Evolutionary conservation across 306 rosid species (phyloP).

Genomic region (Lotus japonicus): DNA sequence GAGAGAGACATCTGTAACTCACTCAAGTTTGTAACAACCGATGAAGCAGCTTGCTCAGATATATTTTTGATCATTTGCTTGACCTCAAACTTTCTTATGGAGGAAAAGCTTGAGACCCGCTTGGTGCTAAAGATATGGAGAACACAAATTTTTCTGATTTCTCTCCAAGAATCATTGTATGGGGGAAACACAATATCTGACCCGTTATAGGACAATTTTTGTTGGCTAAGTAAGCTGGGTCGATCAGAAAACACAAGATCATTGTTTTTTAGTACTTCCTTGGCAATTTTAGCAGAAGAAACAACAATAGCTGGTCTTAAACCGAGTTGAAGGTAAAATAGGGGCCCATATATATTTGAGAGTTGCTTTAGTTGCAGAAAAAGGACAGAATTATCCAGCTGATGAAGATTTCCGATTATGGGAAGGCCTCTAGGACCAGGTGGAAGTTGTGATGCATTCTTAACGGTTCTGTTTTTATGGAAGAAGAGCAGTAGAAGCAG

Average conservation of each 20-base stretch:
- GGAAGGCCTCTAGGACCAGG: constrained; percentile 45
- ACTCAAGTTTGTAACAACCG: not conserved
- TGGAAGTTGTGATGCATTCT: not conserved
- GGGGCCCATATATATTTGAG: constrained; percentile 30
- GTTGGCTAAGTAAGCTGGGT: constrained; percentile 12
- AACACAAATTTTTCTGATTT: constrained; percentile 26
- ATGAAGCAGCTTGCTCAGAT: not conserved
- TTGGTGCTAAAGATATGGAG: constrained; percentile 26
- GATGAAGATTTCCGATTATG: constrained; percentile 37
- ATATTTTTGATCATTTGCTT: not conserved
- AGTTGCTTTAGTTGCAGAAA: constrained; percentile 20
- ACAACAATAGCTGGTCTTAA: constrained; percentile 17
- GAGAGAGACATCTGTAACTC: constrained; percentile 11
- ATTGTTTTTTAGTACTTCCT: constrained; percentile 8
- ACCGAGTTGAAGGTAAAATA: constrained; percentile 38
- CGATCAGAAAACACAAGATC: constrained; percentile 19
- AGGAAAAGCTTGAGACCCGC: constrained; percentile 9
- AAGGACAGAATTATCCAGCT: constrained; percentile 8
- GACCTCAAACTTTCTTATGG: constrained; percentile 3
- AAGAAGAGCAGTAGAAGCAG: not conserved
- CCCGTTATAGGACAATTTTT: constrained; percentile 31
- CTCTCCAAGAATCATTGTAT: constrained; percentile 35
- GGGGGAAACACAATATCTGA: constrained; percentile 27
- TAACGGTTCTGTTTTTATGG: not conserved
- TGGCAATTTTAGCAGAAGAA: constrained; percentile 16